Evolutionary conservation across 352 stramenopile genomes (phyloP).

Genomic region (Blastocystis sp.): DNA sequence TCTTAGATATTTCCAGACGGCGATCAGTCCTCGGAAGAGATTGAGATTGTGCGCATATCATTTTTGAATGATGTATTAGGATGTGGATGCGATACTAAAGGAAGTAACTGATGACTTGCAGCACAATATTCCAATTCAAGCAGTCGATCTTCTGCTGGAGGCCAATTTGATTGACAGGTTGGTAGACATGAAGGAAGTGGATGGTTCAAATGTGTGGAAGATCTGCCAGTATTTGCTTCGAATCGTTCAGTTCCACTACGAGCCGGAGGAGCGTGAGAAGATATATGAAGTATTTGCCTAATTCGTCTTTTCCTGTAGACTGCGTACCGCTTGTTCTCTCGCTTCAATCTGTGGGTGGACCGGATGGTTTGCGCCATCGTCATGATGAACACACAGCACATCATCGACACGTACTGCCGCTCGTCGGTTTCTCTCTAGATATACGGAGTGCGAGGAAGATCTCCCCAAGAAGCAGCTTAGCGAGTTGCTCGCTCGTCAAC

Average conservation of each 20-base stretch:
- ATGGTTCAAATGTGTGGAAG: slow-evolving; percentile 56
- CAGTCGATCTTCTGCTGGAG: slow-evolving; percentile 50
- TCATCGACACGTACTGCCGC: slow-evolving; percentile 10
- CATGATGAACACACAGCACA: slow-evolving; percentile 39
- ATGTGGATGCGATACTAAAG: neutral
- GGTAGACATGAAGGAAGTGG: slow-evolving; percentile 46
- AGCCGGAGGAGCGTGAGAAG: neutral
- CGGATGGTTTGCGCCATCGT: slow-evolving; percentile 15
- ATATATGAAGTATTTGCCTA: neutral
- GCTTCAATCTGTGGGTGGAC: slow-evolving; percentile 50
- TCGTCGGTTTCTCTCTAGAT: neutral
- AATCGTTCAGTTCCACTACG: slow-evolving; percentile 47
- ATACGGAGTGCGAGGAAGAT: neutral
- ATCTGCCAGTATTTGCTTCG: slow-evolving; percentile 52
- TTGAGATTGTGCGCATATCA: neutral
- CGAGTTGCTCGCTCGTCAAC: neutral
- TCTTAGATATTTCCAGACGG: neutral
- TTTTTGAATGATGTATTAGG: neutral
- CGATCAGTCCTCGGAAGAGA: neutral
- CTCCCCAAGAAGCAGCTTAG: slow-evolving; percentile 33
- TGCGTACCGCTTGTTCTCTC: slow-evolving; percentile 18
- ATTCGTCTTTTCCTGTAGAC: neutral
- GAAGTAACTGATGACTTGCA: slow-evolving; percentile 52
- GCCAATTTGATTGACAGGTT: neutral
- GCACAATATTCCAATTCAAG: slow-evolving; percentile 56